Evolutionary conservation across 352 stramenopile genomes (phyloP), one percentile per base, ranked within the genome.

Genomic region (Globisporangium apiculatum): DNA sequence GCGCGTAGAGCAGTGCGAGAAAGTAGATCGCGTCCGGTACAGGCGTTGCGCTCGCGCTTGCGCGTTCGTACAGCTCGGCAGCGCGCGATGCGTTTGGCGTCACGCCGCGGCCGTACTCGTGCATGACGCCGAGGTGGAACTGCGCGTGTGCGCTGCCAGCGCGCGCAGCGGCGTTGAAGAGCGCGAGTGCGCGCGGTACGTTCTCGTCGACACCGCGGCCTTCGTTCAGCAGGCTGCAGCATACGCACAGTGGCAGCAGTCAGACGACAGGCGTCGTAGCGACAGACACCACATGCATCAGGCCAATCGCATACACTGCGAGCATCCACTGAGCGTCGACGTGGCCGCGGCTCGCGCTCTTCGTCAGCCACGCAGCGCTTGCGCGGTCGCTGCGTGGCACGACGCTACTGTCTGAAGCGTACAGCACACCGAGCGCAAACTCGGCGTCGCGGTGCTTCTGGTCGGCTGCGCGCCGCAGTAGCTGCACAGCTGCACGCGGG

Each of bases 21-120:
- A 80, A 83, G 68, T 87, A 86, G 9, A 59, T 66, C 0, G 76
- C 80, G 14, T 87, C 77, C 1, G 64, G 35, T n/a, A 85, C 59
- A 49, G 58, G 52, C 8, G 64, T 31, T 3, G 43, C 57, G 3
- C 60, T 49, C n/a, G 65, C 58, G 2, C 58, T 46, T 9, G 65
- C 75, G 40, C 61, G 59, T 11, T 57, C 57, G 58, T 83, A 83
- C 38, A 81, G 54, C 7, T 63, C 55, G 1, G 70, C 68, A 12
- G 75, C 73, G n/a, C 60, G 48, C 8, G 48, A 55, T 40, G 75
- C 79, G 63, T 79, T 42, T 47, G 70, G 68, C 46, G 51, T 12
- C 0, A 75, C 65, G 3, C 72, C 73, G 24, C 68, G 71, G 42
- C 75, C 75, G 59, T 85, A 85, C 48, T 85, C 75, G 60, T 67